Evolutionary conservation across 495 filamentous ascomycete genomes (phyloP).

Genomic region (Ramalina peruviana): DNA sequence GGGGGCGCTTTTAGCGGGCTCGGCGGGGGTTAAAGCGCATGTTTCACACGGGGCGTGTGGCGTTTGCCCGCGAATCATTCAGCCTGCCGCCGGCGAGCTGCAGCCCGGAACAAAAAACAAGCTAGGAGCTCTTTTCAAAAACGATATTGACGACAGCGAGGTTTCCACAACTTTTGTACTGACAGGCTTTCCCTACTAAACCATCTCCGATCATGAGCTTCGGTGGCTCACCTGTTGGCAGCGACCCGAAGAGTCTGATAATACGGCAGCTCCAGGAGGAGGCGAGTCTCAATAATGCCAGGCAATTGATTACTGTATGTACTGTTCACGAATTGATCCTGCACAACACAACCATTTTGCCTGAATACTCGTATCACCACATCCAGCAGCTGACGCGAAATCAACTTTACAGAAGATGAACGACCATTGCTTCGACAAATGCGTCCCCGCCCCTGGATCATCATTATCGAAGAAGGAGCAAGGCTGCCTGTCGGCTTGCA

Average conservation of each 20-base stretch:
- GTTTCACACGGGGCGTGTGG: too few relatives aligned
- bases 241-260: constrained; percentile 51
- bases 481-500: constrained; percentile 71
- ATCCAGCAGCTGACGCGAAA: not conserved
- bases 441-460: constrained; percentile 69
- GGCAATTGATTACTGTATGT: constrained; percentile 56
- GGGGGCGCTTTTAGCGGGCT: too few relatives aligned
- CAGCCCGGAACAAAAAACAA: too few relatives aligned
- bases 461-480: constrained; percentile 60
- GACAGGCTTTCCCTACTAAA: too few relatives aligned
- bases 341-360: not conserved
- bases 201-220: too few relatives aligned
- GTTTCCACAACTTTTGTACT: too few relatives aligned
- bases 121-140: too few relatives aligned
- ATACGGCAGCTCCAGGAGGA: constrained; percentile 64
- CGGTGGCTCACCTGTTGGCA: too few relatives aligned
- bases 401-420: constrained; percentile 64
- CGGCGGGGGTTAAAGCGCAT: too few relatives aligned
- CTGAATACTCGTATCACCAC: not conserved
- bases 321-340: not conserved
- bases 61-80: too few relatives aligned
- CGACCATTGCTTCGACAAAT: constrained; percentile 90
- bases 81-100: too few relatives aligned
- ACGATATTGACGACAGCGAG: too few relatives aligned
- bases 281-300: constrained; percentile 60